A percentile compares a stretch with the other conserved stretches of the same genome.
Evolutionary conservation across 2,329 filamentous ascomycete genomes (phyloP).

Genomic region (Aspergillus neoniger): DNA sequence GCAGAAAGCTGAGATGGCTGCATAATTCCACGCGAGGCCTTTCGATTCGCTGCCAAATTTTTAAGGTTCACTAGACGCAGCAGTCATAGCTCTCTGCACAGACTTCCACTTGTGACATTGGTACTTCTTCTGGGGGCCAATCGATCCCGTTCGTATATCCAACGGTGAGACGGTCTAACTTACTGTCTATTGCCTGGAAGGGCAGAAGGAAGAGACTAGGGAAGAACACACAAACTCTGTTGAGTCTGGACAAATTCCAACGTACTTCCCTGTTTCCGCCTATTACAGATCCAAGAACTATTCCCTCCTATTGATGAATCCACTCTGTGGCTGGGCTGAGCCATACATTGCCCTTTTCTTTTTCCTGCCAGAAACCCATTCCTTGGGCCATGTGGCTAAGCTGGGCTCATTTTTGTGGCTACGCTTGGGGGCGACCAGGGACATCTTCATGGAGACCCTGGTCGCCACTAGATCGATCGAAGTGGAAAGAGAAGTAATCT

Average conservation of each 20-base stretch:
- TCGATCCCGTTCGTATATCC: not conserved
- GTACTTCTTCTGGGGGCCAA: not conserved
- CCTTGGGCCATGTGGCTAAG: not conserved
- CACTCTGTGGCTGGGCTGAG: not conserved
- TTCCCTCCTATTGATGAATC: not conserved
- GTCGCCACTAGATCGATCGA: no score
- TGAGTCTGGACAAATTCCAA: not conserved
- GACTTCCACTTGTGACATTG: not conserved
- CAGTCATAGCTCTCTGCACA: not conserved
- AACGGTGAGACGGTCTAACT: not conserved
- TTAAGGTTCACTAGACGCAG: not conserved
- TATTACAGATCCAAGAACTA: not conserved
- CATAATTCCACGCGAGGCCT: not conserved
- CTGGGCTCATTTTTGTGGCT: not conserved
- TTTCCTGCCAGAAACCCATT: not conserved
- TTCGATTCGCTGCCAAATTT: not conserved
- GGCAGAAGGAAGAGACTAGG: not conserved
- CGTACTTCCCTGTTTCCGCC: not conserved
- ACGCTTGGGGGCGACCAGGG: not conserved
- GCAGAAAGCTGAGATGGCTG: not conserved
- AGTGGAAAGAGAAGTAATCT: no score
- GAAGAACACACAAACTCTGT: not conserved
- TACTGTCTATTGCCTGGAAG: not conserved
- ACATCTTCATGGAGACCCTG: not conserved
- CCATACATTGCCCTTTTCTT: not conserved